Evolutionary conservation across 768 basidiomycete genomes (phyloP).

Genomic region (Dioszegia aurantiaca): DNA sequence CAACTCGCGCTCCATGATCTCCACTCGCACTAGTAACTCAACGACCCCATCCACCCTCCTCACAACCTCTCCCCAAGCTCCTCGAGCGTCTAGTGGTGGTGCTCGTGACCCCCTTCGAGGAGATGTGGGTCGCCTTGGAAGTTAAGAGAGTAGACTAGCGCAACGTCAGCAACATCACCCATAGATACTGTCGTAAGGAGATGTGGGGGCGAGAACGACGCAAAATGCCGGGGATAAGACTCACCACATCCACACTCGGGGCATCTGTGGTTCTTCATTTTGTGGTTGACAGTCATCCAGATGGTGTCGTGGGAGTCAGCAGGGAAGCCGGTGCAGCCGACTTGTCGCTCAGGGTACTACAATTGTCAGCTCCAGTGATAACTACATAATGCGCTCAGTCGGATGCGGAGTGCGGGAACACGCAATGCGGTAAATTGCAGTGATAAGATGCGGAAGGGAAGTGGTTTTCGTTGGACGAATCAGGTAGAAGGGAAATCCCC

Average conservation of each 20-base stretch:
- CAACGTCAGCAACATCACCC: neutral
- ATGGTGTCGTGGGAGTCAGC: conserved; percentile 91
- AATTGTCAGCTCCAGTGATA: conserved; percentile 5
- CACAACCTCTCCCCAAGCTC: neutral
- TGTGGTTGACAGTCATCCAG: conserved; percentile 72
- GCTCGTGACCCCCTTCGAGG: conserved; percentile 57
- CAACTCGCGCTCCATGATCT: too few species aligned
- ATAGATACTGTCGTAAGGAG: neutral
- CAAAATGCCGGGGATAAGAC: conserved; percentile 35
- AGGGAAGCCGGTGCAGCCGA: conserved; percentile 93
- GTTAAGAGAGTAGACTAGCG: conserved; percentile 69
- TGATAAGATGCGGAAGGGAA: too few species aligned
- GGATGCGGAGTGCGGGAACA: too few species aligned
- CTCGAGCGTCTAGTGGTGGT: conserved; percentile 35
- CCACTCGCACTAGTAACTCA: too few species aligned
- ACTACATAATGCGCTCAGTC: too few species aligned
- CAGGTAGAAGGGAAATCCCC: too few species aligned
- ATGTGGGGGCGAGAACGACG: conserved; percentile 9
- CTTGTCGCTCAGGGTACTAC: conserved; percentile 70
- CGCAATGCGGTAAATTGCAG: too few species aligned
- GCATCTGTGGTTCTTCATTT: conserved; percentile 66
- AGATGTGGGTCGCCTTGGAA: conserved; percentile 59
- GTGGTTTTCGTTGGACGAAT: too few species aligned
- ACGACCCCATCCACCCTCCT: neutral
- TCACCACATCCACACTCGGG: conserved; percentile 88